Base-by-base conservation (phyloP, 352 stramenopile genomes). In the Globisporangium abappressorium region DNA sequence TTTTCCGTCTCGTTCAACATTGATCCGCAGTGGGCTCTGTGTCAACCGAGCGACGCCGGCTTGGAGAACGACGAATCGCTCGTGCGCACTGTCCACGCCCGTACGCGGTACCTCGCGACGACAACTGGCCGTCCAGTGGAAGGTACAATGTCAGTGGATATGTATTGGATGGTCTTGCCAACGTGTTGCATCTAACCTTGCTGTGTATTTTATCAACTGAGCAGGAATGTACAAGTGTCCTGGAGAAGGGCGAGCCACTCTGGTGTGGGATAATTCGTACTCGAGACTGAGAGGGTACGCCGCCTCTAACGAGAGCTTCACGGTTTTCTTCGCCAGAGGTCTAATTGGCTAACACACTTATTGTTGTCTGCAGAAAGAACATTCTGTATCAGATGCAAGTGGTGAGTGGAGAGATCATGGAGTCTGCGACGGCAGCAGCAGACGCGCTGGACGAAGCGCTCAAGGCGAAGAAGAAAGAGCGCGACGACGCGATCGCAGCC, bases 251-350 rank as follows among this genome's bases (percentile, higher is more conserved):
- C 85, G 74, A n/a, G 77, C 75, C 0, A 90, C 77, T 9, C 66
- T 95, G 8, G 72, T 82, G 3, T 95, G 87, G 87, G 85, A 95
- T 65, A 95, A 95, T 55, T 86, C 82, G 34, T 95, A 93, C 70
- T 95, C 87, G 2, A 79, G 85, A 55, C 51, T 95, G 3, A 70
- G 87, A 75, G 82, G 82, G 83, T 91, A 72, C 56, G 75, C 77
- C 9, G 3, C 2, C 24, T 41, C 12, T 6, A 38, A 15, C 7
- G 26, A 36, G 53, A 36, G 30, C 26, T 20, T 34, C 8, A 6
- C 26, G 9, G 8, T 1, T 54, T 11, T 22, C 30, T 20, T 22
- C 36, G 18, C 38, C 11, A 33, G 22, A 34, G 54, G 5, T 55
- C 26, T 18, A 14, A 15, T 64, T 62, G 41, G 6, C 1, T 24